Base-by-base conservation (phyloP, 768 basidiomycete genomes). In the Boletus reticulatus region DNA sequence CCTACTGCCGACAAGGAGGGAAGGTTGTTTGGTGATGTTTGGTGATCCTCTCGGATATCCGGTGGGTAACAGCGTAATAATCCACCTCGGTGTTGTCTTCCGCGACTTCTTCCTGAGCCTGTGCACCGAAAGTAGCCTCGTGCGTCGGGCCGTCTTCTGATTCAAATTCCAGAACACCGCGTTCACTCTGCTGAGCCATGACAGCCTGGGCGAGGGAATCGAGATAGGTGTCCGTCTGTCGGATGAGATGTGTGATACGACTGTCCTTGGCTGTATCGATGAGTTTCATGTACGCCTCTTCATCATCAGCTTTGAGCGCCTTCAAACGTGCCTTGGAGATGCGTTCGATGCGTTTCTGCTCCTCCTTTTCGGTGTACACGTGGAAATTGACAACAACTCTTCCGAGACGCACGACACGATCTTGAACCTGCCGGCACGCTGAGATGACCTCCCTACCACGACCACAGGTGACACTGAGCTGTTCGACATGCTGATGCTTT, bases 231-330 rank as follows among this genome's bases (percentile, higher is more conserved):
- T 99, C 96, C 10, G 97, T 99, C 75, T 98, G 96, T 43, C 88
- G 80, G 53, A 99, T 78, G 29, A 98, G 78, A 73, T 98, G 97
- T 0, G 95, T 97, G 74, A 99, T 98, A 73, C 97, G 89, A 11
- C 95, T 98, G 66, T 99, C 97, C 72, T 99, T 99, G 54, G 96
- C 96, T 17, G 95, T 97, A 72, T 98, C 97, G 66, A 99, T 92
- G 65, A 98, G 89, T 69, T 94, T 94, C 84, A 98, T 88, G 73
- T 99, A 99, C 19, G 93, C 95, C 74, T 98, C 97, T 77, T 99
- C 97, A 76, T 99, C 96, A 68, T 98, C 95, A 31, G 90, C 90
- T 75, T 96, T 94, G 63, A 98, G 85, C 10, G 96, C 97, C 76
- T 92, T 93, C 60, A 99, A 77, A 91, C 95, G 94, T 72, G 98